These are phyloP conservation scores for Anthracocystis panici-leucophaei DNA, from an alignment of 1,284 basidiomycete genomes.

Conservation along the genomic window DNA sequence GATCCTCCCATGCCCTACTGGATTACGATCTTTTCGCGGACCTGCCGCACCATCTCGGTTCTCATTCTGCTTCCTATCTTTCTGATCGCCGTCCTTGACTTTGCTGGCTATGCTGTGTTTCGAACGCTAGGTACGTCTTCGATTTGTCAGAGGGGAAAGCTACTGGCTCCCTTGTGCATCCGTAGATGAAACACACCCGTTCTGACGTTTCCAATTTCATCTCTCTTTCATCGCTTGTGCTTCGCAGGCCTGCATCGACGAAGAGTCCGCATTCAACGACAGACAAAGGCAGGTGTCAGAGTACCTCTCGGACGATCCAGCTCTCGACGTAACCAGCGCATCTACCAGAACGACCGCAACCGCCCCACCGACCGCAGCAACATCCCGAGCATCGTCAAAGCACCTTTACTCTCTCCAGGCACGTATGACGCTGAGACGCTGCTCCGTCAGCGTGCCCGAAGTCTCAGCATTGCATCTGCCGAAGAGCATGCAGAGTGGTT, in stretches of 20 bases:
- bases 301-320: conserved; percentile 16
- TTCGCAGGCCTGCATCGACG: conserved; percentile 48
- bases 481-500: conserved; percentile 57
- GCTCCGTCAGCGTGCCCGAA: conserved; percentile 57
- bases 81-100: conserved; percentile 52
- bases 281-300: conserved; percentile 19
- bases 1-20: conserved; percentile 46
- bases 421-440: conserved; percentile 63
- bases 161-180: conserved; percentile 3
- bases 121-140: conserved; percentile 57
- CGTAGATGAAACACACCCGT: neutral
- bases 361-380: conserved; percentile 46
- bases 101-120: conserved; percentile 64
- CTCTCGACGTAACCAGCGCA: conserved; percentile 26
- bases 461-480: conserved; percentile 39
- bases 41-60: conserved; percentile 47
- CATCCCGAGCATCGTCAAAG: conserved; percentile 47
- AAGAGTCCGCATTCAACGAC: conserved; percentile 51
- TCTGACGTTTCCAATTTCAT: neutral
- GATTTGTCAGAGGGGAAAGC: neutral
- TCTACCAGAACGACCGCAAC: conserved; percentile 35
- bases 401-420: conserved; percentile 53
- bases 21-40: conserved; percentile 27
- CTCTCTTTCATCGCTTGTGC: neutral
- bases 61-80: conserved; percentile 58